phyloP scores from a whole-genome alignment of 768 basidiomycete species.

The Russula olivacea region DNA sequence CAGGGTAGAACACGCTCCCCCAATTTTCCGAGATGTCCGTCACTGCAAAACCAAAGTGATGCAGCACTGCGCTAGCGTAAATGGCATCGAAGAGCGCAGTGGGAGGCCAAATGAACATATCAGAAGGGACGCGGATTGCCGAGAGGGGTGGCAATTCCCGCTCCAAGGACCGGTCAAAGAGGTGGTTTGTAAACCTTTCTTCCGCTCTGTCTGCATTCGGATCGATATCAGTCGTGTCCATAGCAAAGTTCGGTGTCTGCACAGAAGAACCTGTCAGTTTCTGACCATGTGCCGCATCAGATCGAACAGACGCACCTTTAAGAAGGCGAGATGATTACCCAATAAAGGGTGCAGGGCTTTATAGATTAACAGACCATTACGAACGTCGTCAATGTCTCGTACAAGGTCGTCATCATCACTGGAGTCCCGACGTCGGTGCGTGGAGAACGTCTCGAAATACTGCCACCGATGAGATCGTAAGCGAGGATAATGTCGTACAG shows the following conservation, averaged over 20 bases:
- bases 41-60: not conserved
- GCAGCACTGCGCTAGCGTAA: not conserved
- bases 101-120: not conserved
- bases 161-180: not conserved
- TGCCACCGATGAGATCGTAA: not conserved
- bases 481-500: not conserved
- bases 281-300: not conserved
- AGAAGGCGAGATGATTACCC: not conserved
- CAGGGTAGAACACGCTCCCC: not conserved
- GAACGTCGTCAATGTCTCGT: not conserved
- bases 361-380: not conserved
- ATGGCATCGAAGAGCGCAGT: not conserved
- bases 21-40: not conserved
- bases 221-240: not conserved
- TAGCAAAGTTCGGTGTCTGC: constrained; percentile 6
- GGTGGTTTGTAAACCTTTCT: not conserved
- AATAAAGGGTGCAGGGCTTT: not conserved
- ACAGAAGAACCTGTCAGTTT: not conserved
- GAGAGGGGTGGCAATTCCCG: accelerated
- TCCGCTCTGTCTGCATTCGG: not conserved
- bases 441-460: not conserved
- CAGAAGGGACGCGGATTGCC: not conserved
- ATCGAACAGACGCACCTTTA: not conserved
- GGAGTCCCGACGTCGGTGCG: not conserved
- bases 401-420: not conserved